Base-by-base conservation (phyloP, 2,329 filamentous ascomycete genomes). In the Pseudogymnoascus sp. region DNA sequence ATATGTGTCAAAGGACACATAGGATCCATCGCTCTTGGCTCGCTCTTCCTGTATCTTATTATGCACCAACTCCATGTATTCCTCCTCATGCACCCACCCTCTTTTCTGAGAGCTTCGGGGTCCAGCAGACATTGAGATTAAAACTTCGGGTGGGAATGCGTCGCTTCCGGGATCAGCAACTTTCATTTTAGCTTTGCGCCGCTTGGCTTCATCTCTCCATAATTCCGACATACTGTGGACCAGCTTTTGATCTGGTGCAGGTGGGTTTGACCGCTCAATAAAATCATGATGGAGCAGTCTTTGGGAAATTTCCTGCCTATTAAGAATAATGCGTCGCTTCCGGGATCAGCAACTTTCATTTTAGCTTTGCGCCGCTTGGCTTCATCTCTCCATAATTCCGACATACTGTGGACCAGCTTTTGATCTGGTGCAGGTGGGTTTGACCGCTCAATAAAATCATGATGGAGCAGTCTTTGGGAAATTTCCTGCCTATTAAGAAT, bases 191-290 rank as follows among this genome's bases (percentile, higher is more conserved):
- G 83, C 80, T 73, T 90, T 93, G 33, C 92, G 84, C 48, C 92
- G 84, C 63, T 85, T 86, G 0, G 88, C 91, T 74, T 97, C 94
- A 68, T 96, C 91, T 71, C 86, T 87, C 94, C 94, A 99, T 2
- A 99, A 76, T 0, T 90, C 89, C 62, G 91, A 92, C 90, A 99
- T 93, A 66, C 94, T 99, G 70, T 91, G 87, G 4, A 99, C 92
- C 9, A 96, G 80, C 71, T 95, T 96, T 71, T 92, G 79, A 66
- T 90, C 86, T 0, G 80, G 74, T 0, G 84, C 78, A 17, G 88
- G 73, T 2, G 90, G 86, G 36, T 82, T 78, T 9, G 85, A 74
- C 10, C 84, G 82, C 73, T 97, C 94, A 21, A 87, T 78, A 68
- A 99, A 96, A 70, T 92, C 86, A 71, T 97, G 90, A 71, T 99